phyloP scores from a whole-genome alignment of 768 basidiomycete species.

The Hysterangium stoloniferum region DNA sequence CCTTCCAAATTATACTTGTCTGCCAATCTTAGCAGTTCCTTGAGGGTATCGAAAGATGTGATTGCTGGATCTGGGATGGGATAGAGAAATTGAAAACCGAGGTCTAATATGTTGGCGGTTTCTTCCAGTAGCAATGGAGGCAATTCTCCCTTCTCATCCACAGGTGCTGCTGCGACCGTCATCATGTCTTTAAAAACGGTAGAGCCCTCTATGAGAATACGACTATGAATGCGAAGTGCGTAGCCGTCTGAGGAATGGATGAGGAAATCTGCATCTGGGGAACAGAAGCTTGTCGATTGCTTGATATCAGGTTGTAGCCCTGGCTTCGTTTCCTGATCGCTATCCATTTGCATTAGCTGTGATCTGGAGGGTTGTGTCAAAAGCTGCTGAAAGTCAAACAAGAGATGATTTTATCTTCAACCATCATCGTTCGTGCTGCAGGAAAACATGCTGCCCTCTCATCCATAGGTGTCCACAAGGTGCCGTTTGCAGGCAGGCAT shows the following conservation, averaged over 20 bases:
- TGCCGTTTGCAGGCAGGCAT: too few species aligned
- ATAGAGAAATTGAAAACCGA: conserved; percentile 40
- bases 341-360: background rate
- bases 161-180: conserved; percentile 38
- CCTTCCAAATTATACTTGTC: conserved; percentile 46
- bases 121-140: conserved; percentile 23
- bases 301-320: background rate
- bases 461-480: too few species aligned
- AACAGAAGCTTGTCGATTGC: conserved; percentile 1
- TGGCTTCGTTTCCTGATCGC: background rate
- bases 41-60: conserved; percentile 29
- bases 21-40: conserved; percentile 38
- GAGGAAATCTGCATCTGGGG: conserved; percentile 9
- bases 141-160: background rate
- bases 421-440: too few species aligned
- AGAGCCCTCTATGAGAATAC: conserved; percentile 48
- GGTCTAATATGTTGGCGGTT: conserved; percentile 31
- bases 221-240: conserved; percentile 46
- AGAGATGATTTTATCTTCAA: too few species aligned
- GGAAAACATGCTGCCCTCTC: too few species aligned
- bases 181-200: conserved; percentile 52
- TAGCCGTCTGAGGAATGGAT: conserved; percentile 38
- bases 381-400: too few species aligned
- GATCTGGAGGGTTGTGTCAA: background rate
- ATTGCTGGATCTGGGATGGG: conserved; percentile 47